phyloP scores from a whole-genome alignment of 352 stramenopile genomes.

The Ochromonadaceae sp. region DNA sequence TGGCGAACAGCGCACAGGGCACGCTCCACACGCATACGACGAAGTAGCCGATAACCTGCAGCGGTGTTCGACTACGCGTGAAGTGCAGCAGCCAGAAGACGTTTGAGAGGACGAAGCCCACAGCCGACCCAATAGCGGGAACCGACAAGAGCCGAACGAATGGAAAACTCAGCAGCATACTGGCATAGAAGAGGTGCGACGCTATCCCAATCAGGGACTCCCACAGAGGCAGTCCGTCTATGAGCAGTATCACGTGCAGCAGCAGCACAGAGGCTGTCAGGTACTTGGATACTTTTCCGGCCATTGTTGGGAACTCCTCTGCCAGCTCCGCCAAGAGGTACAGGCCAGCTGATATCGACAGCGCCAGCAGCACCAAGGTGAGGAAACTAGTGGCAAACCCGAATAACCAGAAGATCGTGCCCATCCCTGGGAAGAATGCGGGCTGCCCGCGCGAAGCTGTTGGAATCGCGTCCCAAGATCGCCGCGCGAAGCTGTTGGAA shows the following conservation, averaged over 20 bases:
- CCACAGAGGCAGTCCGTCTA: neutral
- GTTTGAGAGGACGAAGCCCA: neutral
- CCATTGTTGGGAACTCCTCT: conserved; percentile 7
- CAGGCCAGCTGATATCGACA: neutral
- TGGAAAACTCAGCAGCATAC: neutral
- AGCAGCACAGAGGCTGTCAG: neutral
- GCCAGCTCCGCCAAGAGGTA: neutral
- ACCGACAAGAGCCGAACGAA: neutral
- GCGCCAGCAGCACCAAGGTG: neutral
- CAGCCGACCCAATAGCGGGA: neutral
- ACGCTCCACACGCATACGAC: neutral
- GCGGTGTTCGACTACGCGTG: neutral
- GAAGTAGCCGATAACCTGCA: neutral
- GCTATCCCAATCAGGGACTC: neutral
- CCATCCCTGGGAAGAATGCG: no score
- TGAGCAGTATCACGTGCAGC: neutral
- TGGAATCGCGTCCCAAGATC: no score
- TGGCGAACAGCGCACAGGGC: neutral
- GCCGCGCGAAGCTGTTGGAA: no score
- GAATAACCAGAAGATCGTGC: conserved; percentile 2
- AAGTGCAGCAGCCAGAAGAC: neutral
- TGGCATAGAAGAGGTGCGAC: neutral
- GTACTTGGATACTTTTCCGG: neutral
- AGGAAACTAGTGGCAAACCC: neutral
- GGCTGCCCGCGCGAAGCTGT: no score